Conservation (phyloP, 352 stramenopile genomes). For the Globisporangium recalcitrans region DNA sequence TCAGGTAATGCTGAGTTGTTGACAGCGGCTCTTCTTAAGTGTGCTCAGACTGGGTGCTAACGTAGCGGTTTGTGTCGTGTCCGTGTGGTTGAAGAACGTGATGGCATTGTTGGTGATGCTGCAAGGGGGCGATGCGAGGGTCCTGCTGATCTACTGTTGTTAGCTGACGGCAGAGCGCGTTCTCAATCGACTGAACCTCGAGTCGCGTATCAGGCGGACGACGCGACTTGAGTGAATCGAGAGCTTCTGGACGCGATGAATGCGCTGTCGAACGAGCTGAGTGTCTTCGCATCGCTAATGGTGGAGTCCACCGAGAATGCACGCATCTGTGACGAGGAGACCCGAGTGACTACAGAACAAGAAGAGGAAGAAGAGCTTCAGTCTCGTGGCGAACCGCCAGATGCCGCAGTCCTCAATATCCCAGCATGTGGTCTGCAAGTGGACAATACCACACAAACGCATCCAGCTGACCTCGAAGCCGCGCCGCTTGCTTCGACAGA, state of each 20-base stretch:
- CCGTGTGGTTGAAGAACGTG: background rate
- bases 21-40: background rate
- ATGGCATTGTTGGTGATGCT: background rate
- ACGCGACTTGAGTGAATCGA: background rate
- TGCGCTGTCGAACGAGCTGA: constrained; percentile 23
- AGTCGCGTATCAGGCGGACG: background rate
- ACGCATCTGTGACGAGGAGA: background rate
- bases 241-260: constrained; percentile 10
- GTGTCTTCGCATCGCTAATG: constrained; percentile 18
- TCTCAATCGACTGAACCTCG: no score
- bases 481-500: no score
- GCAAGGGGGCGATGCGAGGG: background rate
- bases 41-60: background rate
- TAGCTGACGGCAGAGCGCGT: background rate
- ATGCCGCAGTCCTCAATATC: background rate
- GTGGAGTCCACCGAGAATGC: background rate
- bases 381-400: background rate
- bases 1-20: constrained; percentile 1
- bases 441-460: background rate
- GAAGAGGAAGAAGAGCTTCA: background rate
- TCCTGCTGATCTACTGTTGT: background rate
- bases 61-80: background rate
- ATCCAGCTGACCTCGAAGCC: background rate
- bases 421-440: background rate
- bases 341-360: background rate